Conservation (phyloP, 345 rosid genomes). For the Ailanthus altissimus region DNA sequence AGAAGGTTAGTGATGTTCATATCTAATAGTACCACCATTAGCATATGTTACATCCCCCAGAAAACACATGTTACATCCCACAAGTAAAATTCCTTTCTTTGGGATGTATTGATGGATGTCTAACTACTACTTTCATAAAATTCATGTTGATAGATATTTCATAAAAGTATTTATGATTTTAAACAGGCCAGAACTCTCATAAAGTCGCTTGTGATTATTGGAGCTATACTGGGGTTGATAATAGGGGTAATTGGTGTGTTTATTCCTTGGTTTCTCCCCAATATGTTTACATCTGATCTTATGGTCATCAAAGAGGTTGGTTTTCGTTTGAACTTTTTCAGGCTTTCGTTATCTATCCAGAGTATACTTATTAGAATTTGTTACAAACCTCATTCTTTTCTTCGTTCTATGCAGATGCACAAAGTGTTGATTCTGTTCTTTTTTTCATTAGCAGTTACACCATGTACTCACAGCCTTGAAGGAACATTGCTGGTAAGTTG, state of each 20-base stretch:
- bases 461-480: slow-evolving; percentile 53
- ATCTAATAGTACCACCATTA: slow-evolving; percentile 48
- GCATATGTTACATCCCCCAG: slow-evolving; percentile 32
- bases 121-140: not conserved
- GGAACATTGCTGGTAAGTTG: slow-evolving; percentile 53
- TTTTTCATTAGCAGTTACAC: slow-evolving; percentile 42
- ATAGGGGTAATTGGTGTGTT: slow-evolving; percentile 38
- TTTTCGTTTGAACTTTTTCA: not conserved
- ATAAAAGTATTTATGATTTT: not conserved
- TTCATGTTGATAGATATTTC: not conserved
- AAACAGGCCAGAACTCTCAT: slow-evolving; percentile 49
- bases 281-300: slow-evolving; percentile 45
- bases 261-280: slow-evolving; percentile 52
- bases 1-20: slow-evolving; percentile 43
- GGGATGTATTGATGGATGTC: slow-evolving; percentile 4
- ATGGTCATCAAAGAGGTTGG: slow-evolving; percentile 45
- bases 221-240: slow-evolving; percentile 40
- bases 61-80: not conserved
- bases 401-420: slow-evolving; percentile 42
- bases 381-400: not conserved
- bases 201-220: slow-evolving; percentile 49
- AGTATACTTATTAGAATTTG: not conserved
- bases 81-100: not conserved
- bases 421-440: slow-evolving; percentile 47
- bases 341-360: not conserved